Base-by-base conservation (phyloP, 2,329 filamentous ascomycete species). In the Dactylellina sp. region DNA sequence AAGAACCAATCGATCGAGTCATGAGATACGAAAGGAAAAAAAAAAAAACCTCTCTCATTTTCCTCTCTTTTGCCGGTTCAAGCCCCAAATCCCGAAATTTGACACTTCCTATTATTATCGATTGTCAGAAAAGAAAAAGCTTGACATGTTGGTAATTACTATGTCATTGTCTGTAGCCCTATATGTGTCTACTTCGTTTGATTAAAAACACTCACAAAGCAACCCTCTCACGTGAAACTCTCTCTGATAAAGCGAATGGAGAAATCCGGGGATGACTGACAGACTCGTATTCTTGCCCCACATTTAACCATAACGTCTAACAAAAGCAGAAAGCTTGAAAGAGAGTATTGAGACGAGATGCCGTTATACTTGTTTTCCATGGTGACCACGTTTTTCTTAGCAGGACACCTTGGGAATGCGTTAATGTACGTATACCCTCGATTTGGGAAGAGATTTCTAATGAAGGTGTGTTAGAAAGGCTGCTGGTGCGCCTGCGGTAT, bases 211-310 rank as follows among this genome's bases (percentile, higher is more conserved):
- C 22, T 59, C n/a, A 49, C 46, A 12, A 12, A 40, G 37, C 37
- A 12, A 61, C 47, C 61, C 62, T 64, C 70, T 74, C 70, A 74
- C 70, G 61, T 74, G 70, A 74, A 74, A 74, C 70, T 74, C 70
- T 74, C 70, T 56, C 35, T 52, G 57, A 57, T 14, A 28, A n/a
- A n/a, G n/a, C n/a, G n/a, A n/a, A 42, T 16, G 39, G 28, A 42
- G 35, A 46, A 62, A 57, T 71, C 57, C 22, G 57, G 57, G 56
- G 56, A 47, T 28, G 28, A 32, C 12, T 40, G 32, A 40, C 12
- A n/a, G 18, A 40, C 53, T 63, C 57, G 57, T 63, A 71, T 71
- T 50, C 40, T 28, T 32, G 52, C 65, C 57, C 56, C 65, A 71
- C 49, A 71, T 37, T 55, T 39, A 25, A 35, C 44, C 25, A 49